Evolutionary conservation across 2,329 filamentous ascomycete genomes (phyloP), one percentile per base, ranked within the genome.

Genomic region (Monilinia laxa): DNA sequence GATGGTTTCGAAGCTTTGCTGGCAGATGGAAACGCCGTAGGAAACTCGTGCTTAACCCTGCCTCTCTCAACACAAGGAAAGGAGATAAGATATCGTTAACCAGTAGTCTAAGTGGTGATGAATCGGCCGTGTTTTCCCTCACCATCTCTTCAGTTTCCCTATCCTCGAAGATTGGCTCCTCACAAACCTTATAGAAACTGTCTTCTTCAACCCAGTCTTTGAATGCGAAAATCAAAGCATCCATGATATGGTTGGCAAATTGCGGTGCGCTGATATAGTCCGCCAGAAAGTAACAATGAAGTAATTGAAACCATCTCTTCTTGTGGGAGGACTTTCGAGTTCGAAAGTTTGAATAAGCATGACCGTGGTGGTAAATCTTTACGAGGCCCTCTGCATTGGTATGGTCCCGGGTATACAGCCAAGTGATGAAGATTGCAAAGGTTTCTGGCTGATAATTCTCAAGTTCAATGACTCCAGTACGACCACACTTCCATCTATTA

Each of bases 401-500:
- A 3, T 51, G 23, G 25, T 62, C 28, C 14, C 47, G 47, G 2
- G 58, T 51, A 5, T 62, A 62, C 3, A 62, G 45, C 58, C 58
- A 62, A 12, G 58, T 31, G 16, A 62, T 16, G 14, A 62, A 62
- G 9, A 62, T 51, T 38, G 38, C 47, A 12, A 62, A 62, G 38
- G 20, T 51, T 38, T 62, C 58, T 4, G 58, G n/a, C 6, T 18
- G 31, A 10, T 40, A 14, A 25, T 51, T 45, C 12, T 51, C 45
- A 7, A 62, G 28, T 12, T 47, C 23, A 16, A 62, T 62, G n/a
- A 20, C 16, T 20, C 45, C 3, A 12, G 51, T 25, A 51, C 28
- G 58, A 25, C 58, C 47, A 25, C 58, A 62, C 10, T 25, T 51
- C 58, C 58, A 62, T 25, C 10, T 4, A 51, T 51, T 20, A 38